These are phyloP conservation scores for Serendipita sp. DNA, from an alignment of 768 basidiomycete species.

Conservation along the genomic window DNA sequence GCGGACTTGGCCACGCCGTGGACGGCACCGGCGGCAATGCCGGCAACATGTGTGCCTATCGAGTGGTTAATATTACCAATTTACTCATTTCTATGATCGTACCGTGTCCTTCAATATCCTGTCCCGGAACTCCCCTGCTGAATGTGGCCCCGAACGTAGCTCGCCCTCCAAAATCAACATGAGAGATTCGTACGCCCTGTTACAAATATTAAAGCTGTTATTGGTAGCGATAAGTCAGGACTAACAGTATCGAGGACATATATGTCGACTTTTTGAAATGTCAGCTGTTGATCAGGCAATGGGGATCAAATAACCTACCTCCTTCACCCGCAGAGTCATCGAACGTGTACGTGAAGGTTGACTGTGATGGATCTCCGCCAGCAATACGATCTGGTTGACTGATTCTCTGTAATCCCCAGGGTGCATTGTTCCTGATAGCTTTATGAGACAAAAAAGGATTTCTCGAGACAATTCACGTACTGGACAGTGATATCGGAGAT, in stretches of 20 bases:
- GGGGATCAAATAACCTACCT: not conserved
- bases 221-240: not conserved
- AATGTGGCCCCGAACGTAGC: not conserved
- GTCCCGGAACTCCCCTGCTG: not conserved
- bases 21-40: constrained; percentile 16
- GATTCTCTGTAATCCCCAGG: constrained; percentile 6
- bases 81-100: not conserved
- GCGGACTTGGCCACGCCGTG: constrained; percentile 9
- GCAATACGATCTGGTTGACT: not conserved
- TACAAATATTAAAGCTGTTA: not conserved
- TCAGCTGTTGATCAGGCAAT: not conserved
- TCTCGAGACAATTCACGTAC: not conserved
- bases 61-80: not conserved
- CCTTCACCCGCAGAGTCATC: not conserved
- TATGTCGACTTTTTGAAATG: constrained; percentile 5
- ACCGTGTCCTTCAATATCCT: constrained; percentile 12
- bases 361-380: not conserved
- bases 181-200: not conserved
- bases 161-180: not conserved
- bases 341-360: not conserved
- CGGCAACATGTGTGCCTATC: not conserved
- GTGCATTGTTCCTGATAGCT: not conserved
- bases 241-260: constrained; percentile 8
- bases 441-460: not conserved
- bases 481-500: no score